These are phyloP conservation scores for Boletus rubescentipes DNA, from an alignment of 768 basidiomycete species.

Conservation along the genomic window DNA sequence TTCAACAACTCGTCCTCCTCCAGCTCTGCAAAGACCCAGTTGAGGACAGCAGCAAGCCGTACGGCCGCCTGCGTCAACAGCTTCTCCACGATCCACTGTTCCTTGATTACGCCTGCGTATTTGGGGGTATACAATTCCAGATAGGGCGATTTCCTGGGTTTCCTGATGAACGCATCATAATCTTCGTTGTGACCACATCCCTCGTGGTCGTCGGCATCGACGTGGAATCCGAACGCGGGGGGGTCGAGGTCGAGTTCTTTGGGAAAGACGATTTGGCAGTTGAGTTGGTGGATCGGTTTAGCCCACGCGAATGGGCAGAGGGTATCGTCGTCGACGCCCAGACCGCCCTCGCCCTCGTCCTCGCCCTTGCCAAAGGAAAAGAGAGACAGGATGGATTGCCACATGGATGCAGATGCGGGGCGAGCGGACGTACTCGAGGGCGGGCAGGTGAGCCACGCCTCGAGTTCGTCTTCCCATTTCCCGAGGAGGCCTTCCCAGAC, in stretches of 20 bases:
- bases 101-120: slow-evolving; percentile 69
- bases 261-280: slow-evolving; percentile 85
- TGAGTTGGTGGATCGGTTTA: slow-evolving; percentile 66
- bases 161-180: background rate
- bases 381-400: slow-evolving; percentile 26
- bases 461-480: background rate
- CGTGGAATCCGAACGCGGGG: slow-evolving; percentile 13
- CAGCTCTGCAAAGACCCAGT: slow-evolving; percentile 56
- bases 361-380: background rate
- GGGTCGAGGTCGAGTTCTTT: slow-evolving; percentile 50
- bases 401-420: slow-evolving; percentile 16
- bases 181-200: background rate
- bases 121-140: slow-evolving; percentile 80
- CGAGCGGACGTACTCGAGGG: slow-evolving; percentile 5
- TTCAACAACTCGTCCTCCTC: background rate
- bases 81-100: slow-evolving; percentile 74
- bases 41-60: slow-evolving; percentile 80
- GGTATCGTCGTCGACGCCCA: slow-evolving; percentile 49
- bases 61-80: slow-evolving; percentile 82
- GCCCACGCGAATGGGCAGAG: slow-evolving; percentile 84
- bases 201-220: too few species aligned
- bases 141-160: slow-evolving; percentile 33
- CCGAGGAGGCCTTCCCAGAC: slow-evolving; percentile 78
- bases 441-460: slow-evolving; percentile 63
- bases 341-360: slow-evolving; percentile 20